These are phyloP conservation scores for Ceratonia siliqua DNA, from an alignment of 306 rosid genomes.

Conservation along the genomic window DNA sequence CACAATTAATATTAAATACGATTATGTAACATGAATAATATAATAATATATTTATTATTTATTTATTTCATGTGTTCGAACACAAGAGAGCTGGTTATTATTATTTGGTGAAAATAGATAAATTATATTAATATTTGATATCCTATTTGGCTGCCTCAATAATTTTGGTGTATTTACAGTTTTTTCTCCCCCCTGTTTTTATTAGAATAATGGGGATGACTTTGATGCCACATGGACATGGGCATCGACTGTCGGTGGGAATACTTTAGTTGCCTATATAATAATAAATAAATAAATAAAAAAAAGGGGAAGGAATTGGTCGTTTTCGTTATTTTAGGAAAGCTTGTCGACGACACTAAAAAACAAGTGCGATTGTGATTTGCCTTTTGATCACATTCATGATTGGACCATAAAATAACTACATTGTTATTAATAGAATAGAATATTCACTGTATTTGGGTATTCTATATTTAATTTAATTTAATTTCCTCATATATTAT, in stretches of 20 bases:
- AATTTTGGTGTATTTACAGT: too few relatives aligned
- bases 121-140: background rate
- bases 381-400: conserved; percentile 36
- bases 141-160: background rate
- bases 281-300: background rate
- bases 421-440: background rate
- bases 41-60: too few relatives aligned
- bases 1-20: too few relatives aligned
- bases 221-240: conserved; percentile 47
- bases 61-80: too few relatives aligned
- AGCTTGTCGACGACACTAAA: conserved; percentile 22
- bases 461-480: background rate
- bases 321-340: conserved; percentile 31
- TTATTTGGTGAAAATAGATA: background rate
- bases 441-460: background rate
- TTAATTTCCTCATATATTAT: too few relatives aligned
- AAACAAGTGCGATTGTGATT: conserved; percentile 33
- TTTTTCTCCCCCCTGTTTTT: background rate
- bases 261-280: conserved; percentile 1
- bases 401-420: conserved; percentile 17
- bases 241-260: conserved; percentile 49
- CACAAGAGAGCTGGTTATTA: too few relatives aligned
- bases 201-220: conserved; percentile 21
- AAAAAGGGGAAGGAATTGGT: background rate
- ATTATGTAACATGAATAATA: too few relatives aligned